These are phyloP conservation scores for Prunus mira DNA, from an alignment of 306 rosid genomes.

Conservation along the genomic window DNA sequence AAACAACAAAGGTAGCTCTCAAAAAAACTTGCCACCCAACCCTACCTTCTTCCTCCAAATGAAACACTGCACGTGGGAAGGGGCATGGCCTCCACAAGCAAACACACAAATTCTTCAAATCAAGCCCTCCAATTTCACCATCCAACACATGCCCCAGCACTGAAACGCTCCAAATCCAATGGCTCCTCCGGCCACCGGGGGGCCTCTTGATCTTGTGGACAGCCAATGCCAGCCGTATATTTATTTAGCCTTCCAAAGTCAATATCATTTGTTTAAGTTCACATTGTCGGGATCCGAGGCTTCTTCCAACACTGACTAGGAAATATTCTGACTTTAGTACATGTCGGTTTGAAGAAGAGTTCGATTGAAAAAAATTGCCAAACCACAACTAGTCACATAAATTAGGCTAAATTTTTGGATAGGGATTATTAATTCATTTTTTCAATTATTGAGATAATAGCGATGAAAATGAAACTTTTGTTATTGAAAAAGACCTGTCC, in stretches of 20 bases:
- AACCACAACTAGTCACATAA: neutral
- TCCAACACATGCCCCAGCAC: neutral
- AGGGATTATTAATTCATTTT: too few relatives aligned
- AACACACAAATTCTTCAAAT: neutral
- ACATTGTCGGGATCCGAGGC: slow-evolving; percentile 15
- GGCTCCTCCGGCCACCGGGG: neutral
- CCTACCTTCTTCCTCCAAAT: neutral
- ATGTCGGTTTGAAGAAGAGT: neutral
- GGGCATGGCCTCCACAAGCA: slow-evolving; percentile 16
- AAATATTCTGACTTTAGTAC: neutral
- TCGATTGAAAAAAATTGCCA: neutral
- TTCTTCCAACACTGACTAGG: neutral
- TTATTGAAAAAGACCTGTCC: too few relatives aligned
- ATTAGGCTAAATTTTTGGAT: neutral
- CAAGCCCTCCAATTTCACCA: neutral
- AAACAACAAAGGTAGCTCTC: neutral
- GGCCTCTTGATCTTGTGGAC: neutral
- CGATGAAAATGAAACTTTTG: too few relatives aligned
- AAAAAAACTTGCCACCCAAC: neutral
- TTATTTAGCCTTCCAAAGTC: neutral
- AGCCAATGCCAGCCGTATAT: neutral
- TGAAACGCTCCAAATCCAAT: neutral
- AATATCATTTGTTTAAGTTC: slow-evolving; percentile 5
- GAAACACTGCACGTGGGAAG: slow-evolving; percentile 15
- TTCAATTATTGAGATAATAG: too few relatives aligned